Evolutionary conservation across 2,329 filamentous ascomycete species (phyloP).

Genomic region (Xylariaceae sp.): DNA sequence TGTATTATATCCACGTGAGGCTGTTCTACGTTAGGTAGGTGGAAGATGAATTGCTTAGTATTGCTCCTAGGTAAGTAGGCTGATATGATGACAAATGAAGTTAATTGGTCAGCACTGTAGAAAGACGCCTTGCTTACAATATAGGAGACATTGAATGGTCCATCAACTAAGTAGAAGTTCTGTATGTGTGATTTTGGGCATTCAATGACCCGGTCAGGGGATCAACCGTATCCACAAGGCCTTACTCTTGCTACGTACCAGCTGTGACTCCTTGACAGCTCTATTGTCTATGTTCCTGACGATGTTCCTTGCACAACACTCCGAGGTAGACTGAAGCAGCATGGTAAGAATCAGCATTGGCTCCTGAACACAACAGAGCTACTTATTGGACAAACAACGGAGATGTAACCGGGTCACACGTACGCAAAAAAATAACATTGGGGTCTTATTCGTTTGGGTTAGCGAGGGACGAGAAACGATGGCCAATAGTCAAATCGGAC

Average conservation of each 20-base stretch:
- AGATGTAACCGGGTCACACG: not conserved
- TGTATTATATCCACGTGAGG: slow-evolving; percentile 1
- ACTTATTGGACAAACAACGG: not conserved
- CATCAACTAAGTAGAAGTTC: not conserved
- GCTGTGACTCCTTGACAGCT: not conserved
- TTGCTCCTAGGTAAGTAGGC: not conserved
- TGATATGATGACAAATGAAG: slow-evolving; percentile 17
- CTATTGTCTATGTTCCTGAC: not conserved
- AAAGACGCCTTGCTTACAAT: slow-evolving; percentile 1
- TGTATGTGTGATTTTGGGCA: not conserved
- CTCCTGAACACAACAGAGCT: not conserved
- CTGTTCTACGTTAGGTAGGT: not conserved
- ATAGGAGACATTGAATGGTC: not conserved
- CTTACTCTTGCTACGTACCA: not conserved
- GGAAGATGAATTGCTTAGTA: not conserved
- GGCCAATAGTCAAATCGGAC: slow-evolving; percentile 10
- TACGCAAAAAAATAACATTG: not conserved
- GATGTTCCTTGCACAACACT: not conserved
- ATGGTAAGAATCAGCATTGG: not conserved
- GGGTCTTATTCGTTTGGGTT: not conserved
- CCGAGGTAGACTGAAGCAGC: not conserved
- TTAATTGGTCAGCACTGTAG: slow-evolving; percentile 13
- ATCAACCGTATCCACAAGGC: not conserved
- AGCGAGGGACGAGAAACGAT: slow-evolving; percentile 4
- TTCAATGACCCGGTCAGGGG: not conserved